Evolutionary conservation across 2,329 filamentous ascomycete genomes (phyloP).

Genomic region (Periconia digitata): DNA sequence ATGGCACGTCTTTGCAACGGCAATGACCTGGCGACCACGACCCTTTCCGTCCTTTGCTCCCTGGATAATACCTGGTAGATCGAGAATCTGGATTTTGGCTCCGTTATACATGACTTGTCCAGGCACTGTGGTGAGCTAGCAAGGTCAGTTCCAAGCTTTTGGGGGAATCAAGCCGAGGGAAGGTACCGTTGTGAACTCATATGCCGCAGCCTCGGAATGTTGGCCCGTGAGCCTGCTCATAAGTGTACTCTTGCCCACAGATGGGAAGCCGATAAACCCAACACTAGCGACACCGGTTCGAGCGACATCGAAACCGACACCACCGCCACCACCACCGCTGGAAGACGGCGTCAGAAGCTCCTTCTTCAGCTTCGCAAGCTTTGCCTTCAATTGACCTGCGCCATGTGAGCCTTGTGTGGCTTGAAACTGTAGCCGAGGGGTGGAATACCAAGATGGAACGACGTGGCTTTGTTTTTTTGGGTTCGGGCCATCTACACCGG

Average conservation of each 20-base stretch:
- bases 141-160: background rate
- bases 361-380: slow-evolving; percentile 95
- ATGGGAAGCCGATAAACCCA: slow-evolving; percentile 97
- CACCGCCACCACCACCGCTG: slow-evolving; percentile 81
- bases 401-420: slow-evolving; percentile 22
- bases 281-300: slow-evolving; percentile 96
- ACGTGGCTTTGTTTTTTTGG: slow-evolving; percentile 96
- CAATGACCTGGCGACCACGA: slow-evolving; percentile 96
- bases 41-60: slow-evolving; percentile 98
- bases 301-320: slow-evolving; percentile 93
- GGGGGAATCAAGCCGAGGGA: background rate
- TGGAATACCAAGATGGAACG: slow-evolving; percentile 76
- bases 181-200: slow-evolving; percentile 85
- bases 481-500: slow-evolving; percentile 82
- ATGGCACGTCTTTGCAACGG: slow-evolving; percentile 97
- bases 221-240: slow-evolving; percentile 95
- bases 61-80: slow-evolving; percentile 97
- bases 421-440: background rate
- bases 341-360: slow-evolving; percentile 85
- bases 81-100: slow-evolving; percentile 96
- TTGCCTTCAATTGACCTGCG: slow-evolving; percentile 85
- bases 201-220: slow-evolving; percentile 94
- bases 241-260: slow-evolving; percentile 95
- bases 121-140: slow-evolving; percentile 81
- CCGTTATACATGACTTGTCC: slow-evolving; percentile 96